A percentile compares a stretch with the other conserved stretches of the same genome.
Conservation (phyloP, 1,139 yeast genomes). For the Debaryomyces psychrophilus region DNA sequence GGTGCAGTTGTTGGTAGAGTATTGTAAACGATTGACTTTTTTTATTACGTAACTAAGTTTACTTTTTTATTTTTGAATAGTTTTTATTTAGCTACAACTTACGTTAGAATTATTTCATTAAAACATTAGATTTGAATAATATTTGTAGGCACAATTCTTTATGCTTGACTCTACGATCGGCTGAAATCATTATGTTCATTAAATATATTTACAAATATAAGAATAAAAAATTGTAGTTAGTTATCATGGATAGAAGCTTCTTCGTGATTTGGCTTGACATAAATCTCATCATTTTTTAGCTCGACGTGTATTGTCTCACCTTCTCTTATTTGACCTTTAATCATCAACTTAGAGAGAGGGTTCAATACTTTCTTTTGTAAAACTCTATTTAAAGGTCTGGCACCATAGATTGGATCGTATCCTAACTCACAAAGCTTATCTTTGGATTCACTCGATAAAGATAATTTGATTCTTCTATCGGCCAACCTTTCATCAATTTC, state of each 20-base stretch:
- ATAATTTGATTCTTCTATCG: conserved; percentile 75
- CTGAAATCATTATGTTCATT: neutral
- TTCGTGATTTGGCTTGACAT: conserved; percentile 54
- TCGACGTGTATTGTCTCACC: conserved; percentile 61
- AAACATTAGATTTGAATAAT: neutral
- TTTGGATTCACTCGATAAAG: conserved; percentile 65
- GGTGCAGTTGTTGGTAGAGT: conserved; percentile 57
- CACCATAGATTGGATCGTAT: conserved; percentile 90
- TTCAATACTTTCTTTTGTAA: conserved; percentile 80
- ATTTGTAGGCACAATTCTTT: neutral
- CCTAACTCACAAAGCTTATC: conserved; percentile 81
- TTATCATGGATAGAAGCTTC: conserved; percentile 13
- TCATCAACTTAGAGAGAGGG: conserved; percentile 79
- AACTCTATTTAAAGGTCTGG: conserved; percentile 90
- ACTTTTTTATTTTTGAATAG: neutral
- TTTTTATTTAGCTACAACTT: neutral
- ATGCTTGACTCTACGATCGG: neutral
- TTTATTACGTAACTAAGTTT: neutral
- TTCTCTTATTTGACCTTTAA: conserved; percentile 75
- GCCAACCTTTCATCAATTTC: conserved; percentile 79
- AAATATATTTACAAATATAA: conserved; percentile 6
- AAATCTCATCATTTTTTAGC: conserved; percentile 29
- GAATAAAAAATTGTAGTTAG: too few relatives aligned
- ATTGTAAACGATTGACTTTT: conserved; percentile 24
- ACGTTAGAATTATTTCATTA: neutral